Conservation (phyloP, 192 early-diverging fungal genomes). For the Jimgerdemannia lactiflua region DNA sequence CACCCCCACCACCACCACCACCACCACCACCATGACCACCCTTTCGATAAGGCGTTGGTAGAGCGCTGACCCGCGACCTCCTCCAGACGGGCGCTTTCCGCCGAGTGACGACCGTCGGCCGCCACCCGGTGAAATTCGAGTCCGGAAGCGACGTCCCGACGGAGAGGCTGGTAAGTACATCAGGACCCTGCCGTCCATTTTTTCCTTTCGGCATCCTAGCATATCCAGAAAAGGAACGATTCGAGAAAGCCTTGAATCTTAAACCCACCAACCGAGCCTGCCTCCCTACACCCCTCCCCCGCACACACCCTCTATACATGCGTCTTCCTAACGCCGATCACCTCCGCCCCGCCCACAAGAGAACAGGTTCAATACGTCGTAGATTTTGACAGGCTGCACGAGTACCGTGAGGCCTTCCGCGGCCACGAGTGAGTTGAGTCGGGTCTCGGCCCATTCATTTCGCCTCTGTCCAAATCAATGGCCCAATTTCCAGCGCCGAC, state of each 20-base stretch:
- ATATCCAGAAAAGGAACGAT: neutral
- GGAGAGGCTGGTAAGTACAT: conserved; percentile 39
- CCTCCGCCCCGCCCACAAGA: too few relatives aligned
- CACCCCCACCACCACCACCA: too few relatives aligned
- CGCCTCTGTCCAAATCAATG: too few relatives aligned
- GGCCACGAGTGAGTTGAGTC: conserved; percentile 48
- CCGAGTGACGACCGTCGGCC: conserved; percentile 54
- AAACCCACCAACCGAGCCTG: too few relatives aligned
- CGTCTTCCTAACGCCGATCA: too few relatives aligned
- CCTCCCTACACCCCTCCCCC: too few relatives aligned
- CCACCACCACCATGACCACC: too few relatives aligned
- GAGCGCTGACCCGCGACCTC: conserved; percentile 48
- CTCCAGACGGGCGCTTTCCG: conserved; percentile 40
- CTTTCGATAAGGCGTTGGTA: too few relatives aligned
- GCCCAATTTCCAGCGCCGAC: conserved; percentile 4
- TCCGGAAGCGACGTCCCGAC: conserved; percentile 20
- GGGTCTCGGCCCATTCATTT: too few relatives aligned
- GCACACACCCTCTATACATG: too few relatives aligned
- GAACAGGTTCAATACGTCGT: conserved; percentile 58
- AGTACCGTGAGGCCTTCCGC: conserved; percentile 29
- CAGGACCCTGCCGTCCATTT: neutral
- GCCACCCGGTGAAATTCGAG: conserved; percentile 40
- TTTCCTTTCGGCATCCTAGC: neutral
- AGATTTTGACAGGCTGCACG: conserved; percentile 71
- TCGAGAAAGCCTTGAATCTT: neutral